Conservation (phyloP, 2,329 filamentous ascomycete species). For the Coccinonectria pachysandricola region DNA sequence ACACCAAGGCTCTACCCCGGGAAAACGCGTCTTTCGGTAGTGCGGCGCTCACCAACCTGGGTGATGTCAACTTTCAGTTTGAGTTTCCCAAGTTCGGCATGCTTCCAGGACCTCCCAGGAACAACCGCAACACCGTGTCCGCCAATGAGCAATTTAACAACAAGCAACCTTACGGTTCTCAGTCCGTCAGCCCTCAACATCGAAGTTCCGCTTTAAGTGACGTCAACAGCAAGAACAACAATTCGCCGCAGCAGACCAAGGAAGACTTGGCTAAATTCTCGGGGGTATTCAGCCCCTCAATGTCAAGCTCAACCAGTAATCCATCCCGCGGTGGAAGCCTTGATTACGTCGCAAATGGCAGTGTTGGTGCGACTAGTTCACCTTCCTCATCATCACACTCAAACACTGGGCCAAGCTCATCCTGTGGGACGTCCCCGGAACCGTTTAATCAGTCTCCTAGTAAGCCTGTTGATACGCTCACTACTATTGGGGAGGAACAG, state of each 20-base stretch:
- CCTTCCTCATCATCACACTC: constrained; percentile 54
- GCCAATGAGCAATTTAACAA: no score
- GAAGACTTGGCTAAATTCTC: constrained; percentile 46
- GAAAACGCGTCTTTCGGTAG: constrained; percentile 32
- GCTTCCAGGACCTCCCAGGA: constrained; percentile 40
- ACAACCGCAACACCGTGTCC: constrained; percentile 16
- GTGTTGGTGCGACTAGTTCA: constrained; percentile 48
- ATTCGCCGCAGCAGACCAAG: constrained; percentile 25
- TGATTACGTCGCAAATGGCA: constrained; percentile 38
- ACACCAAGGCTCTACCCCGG: constrained; percentile 26
- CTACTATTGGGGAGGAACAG: constrained; percentile 58
- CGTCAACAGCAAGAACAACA: constrained; percentile 14
- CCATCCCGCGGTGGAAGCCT: constrained; percentile 40
- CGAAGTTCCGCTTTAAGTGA: constrained; percentile 18
- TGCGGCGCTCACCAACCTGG: constrained; percentile 47
- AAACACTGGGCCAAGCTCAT: constrained; percentile 49
- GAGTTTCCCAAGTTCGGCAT: constrained; percentile 92
- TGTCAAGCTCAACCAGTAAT: constrained; percentile 34
- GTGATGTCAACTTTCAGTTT: constrained; percentile 80
- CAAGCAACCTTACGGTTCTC: no score
- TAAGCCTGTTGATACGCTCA: constrained; percentile 52
- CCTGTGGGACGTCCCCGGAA: constrained; percentile 70
- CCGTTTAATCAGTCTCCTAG: constrained; percentile 62
- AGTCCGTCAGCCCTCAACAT: constrained; percentile 23
- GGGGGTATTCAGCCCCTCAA: constrained; percentile 49